Percentiles rank a stretch among this genome's conserved stretches.
These are phyloP conservation scores for Tetrapyrgos nigripes DNA, from an alignment of 1,284 basidiomycete genomes.

Conservation along the genomic window DNA sequence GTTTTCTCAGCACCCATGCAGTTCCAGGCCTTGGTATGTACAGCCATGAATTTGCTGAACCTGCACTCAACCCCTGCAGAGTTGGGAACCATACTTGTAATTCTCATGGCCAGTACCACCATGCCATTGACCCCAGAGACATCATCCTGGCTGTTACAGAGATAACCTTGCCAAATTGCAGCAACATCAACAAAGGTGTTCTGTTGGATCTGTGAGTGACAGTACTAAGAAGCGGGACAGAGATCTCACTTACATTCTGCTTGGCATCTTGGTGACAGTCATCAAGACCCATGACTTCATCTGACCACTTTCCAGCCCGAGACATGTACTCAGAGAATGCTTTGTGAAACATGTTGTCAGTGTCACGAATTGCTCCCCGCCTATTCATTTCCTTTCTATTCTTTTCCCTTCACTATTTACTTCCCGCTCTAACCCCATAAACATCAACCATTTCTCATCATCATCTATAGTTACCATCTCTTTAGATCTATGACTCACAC, in stretches of 20 bases:
- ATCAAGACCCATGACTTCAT: not conserved
- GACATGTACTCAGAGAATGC: not conserved
- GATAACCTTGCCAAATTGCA: not conserved
- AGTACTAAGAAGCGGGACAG: not conserved
- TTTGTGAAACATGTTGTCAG: not conserved
- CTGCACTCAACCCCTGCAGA: constrained; percentile 24
- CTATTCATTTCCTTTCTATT: too few relatives aligned
- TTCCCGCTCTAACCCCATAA: too few relatives aligned
- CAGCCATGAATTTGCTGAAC: constrained; percentile 25
- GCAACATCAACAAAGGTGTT: constrained; percentile 1
- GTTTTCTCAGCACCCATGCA: constrained; percentile 18
- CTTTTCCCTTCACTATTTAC: too few relatives aligned
- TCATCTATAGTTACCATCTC: too few relatives aligned
- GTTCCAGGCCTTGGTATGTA: constrained; percentile 23
- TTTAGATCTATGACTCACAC: too few relatives aligned
- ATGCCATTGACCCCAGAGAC: constrained; percentile 10
- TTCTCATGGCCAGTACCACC: constrained; percentile 20
- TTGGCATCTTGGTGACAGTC: not conserved
- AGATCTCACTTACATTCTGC: not conserved
- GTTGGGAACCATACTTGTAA: constrained; percentile 27
- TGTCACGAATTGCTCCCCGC: too few relatives aligned
- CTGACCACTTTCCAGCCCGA: not conserved
- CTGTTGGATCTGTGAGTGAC: not conserved
- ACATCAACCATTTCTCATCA: too few relatives aligned
- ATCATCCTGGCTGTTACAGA: not conserved